phyloP scores from a whole-genome alignment of 257 asterid genomes.

The Solanum microdontum region DNA sequence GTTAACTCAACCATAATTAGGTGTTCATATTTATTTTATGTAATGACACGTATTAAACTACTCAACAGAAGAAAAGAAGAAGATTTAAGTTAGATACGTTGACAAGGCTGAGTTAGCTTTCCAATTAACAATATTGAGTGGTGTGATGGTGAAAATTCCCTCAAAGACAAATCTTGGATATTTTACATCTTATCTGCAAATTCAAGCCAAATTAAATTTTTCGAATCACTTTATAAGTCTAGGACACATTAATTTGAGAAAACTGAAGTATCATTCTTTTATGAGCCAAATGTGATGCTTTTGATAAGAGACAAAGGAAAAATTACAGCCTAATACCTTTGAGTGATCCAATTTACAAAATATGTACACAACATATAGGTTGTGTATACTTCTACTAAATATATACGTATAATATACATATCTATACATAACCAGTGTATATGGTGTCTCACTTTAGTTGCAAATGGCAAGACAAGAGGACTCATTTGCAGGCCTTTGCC shows the following conservation, averaged over 20 bases:
- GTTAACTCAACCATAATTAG: neutral
- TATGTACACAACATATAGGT: neutral
- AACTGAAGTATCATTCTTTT: neutral
- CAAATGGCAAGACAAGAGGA: slow-evolving; percentile 46
- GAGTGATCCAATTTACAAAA: neutral
- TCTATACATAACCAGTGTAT: neutral
- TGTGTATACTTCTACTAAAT: neutral
- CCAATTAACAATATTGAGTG: neutral
- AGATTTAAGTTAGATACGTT: neutral
- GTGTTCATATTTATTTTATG: neutral
- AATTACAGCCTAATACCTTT: neutral
- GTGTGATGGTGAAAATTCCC: neutral
- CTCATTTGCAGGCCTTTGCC: slow-evolving; percentile 40
- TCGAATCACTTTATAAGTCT: neutral
- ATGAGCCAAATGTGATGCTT: neutral
- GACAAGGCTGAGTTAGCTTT: neutral
- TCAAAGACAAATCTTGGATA: neutral
- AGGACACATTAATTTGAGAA: neutral
- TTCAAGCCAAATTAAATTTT: neutral
- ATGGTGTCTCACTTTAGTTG: slow-evolving; percentile 19
- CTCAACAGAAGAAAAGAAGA: neutral
- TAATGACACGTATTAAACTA: neutral
- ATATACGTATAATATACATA: neutral
- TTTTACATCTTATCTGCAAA: neutral
- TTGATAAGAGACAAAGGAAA: neutral